Evolutionary conservation across 2,329 filamentous ascomycete species (phyloP).

Genomic region (Reticulascus tulasneorum): DNA sequence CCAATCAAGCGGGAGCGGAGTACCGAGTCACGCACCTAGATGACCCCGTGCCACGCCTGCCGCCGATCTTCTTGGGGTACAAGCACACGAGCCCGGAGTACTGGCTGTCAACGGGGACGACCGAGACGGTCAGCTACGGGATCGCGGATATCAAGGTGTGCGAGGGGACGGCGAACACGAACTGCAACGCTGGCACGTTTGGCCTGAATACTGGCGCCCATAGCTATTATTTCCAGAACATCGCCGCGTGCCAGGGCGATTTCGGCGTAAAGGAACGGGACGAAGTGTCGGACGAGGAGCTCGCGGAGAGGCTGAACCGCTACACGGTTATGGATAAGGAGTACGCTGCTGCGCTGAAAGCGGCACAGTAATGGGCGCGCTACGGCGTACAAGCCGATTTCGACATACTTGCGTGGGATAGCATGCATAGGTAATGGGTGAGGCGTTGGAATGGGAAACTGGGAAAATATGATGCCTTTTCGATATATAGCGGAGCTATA

Average conservation of each 20-base stretch:
- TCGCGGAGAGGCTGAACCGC: constrained; percentile 31
- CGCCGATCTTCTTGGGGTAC: constrained; percentile 57
- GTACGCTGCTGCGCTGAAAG: no score
- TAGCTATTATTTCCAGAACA: constrained; percentile 42
- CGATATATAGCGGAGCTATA: no score
- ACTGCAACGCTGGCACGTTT: constrained; percentile 47
- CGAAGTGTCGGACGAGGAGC: constrained; percentile 28
- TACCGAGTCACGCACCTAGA: constrained; percentile 64
- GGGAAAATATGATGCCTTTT: no score
- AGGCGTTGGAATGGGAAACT: no score
- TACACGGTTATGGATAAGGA: constrained; percentile 31
- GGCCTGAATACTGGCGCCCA: constrained; percentile 44
- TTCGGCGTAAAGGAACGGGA: constrained; percentile 12
- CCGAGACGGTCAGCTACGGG: constrained; percentile 30
- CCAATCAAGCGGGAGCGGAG: constrained; percentile 45
- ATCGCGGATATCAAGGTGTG: constrained; percentile 41
- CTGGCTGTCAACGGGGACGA: constrained; percentile 45
- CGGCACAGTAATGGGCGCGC: no score
- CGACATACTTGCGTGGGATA: no score
- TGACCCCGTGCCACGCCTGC: constrained; percentile 67
- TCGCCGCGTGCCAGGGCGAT: constrained; percentile 33
- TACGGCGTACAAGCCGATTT: no score
- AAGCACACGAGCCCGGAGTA: constrained; percentile 68
- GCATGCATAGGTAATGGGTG: no score
- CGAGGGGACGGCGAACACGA: constrained; percentile 39